Evolutionary conservation across 805 yeast species (phyloP).

Genomic region (Blastobotrys parvus): DNA sequence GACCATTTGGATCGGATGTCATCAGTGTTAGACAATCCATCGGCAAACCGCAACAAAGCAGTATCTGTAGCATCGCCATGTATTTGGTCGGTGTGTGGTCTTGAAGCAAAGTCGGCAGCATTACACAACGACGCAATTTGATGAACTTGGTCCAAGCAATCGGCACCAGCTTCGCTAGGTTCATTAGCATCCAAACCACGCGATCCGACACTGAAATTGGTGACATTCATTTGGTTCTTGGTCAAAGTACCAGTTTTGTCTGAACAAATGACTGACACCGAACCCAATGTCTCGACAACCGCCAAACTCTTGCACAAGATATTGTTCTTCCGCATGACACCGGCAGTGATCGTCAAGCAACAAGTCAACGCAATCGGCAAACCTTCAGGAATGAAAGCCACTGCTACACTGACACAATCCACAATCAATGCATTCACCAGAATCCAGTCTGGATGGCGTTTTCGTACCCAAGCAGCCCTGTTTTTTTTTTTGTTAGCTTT

Average conservation of each 20-base stretch:
- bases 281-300: conserved; percentile 72
- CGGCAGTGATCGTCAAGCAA: conserved; percentile 97
- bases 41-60: conserved; percentile 34
- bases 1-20: background rate
- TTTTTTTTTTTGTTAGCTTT: too few species aligned
- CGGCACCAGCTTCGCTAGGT: background rate
- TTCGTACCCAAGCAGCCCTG: conserved; percentile 38
- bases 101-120: conserved; percentile 8
- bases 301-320: conserved; percentile 68
- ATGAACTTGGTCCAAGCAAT: conserved; percentile 5
- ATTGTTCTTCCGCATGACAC: conserved; percentile 51
- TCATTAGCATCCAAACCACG: conserved; percentile 26
- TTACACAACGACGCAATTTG: conserved; percentile 10
- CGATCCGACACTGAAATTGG: conserved; percentile 37
- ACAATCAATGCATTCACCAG: conserved; percentile 38
- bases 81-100: conserved; percentile 9
- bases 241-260: conserved; percentile 98
- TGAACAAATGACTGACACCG: conserved; percentile 79
- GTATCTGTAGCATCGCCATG: conserved; percentile 42
- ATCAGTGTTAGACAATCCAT: conserved; percentile 1
- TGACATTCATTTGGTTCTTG: conserved; percentile 80
- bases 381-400: conserved; percentile 76
- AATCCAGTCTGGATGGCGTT: conserved; percentile 35
- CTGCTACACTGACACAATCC: conserved; percentile 38
- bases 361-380: conserved; percentile 97